Evolutionary conservation across 805 yeast genomes (phyloP).

Genomic region (Barnettozyma sucrosica): DNA sequence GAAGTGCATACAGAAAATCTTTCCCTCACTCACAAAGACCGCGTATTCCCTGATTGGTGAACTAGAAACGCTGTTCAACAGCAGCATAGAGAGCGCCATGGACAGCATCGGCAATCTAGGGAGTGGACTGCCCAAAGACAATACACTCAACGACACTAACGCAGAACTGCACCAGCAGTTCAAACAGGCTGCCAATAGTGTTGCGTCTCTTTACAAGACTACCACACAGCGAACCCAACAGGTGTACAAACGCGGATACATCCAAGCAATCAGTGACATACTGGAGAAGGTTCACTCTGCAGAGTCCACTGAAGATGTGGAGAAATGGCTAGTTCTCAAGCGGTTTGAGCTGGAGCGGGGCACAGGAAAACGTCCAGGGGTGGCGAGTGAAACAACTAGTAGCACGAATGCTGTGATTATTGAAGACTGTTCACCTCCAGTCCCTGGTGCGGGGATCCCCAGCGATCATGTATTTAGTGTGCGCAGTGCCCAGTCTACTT

Average conservation of each 20-base stretch:
- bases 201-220: conserved; percentile 57
- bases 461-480: conserved; percentile 17
- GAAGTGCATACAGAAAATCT: neutral
- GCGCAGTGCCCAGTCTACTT: neutral
- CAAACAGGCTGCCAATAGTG: conserved; percentile 65
- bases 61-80: neutral
- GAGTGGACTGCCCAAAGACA: conserved; percentile 34
- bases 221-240: conserved; percentile 44
- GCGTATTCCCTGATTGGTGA: too few relatives aligned
- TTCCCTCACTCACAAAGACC: neutral
- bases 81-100: neutral
- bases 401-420: neutral
- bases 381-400: neutral
- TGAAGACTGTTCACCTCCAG: neutral
- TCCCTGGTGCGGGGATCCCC: conserved; percentile 5
- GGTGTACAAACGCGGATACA: conserved; percentile 50
- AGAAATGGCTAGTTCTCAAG: conserved; percentile 46
- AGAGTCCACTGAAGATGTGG: conserved; percentile 31
- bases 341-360: conserved; percentile 35
- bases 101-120: neutral
- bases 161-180: conserved; percentile 56
- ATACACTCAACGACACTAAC: conserved; percentile 42
- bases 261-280: conserved; percentile 56
- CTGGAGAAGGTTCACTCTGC: conserved; percentile 20
- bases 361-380: neutral